Evolutionary conservation across 108 stramenopile species (phyloP), one percentile per base, ranked within the genome.

Genomic region (Discostella pseudostelligera): DNA sequence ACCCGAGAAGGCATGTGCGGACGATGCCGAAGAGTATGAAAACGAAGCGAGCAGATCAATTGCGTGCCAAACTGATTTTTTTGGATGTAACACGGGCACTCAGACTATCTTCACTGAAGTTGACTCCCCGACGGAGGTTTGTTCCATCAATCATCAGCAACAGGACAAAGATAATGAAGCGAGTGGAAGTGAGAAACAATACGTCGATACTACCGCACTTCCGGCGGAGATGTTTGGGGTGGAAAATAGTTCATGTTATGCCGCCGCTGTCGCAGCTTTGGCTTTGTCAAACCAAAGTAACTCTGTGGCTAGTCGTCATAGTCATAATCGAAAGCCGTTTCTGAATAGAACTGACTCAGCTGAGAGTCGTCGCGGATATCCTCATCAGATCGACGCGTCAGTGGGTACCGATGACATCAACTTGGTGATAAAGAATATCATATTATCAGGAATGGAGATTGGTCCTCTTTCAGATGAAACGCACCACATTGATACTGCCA

Each of bases 161-260:
- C n/a, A 61, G 22, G 53, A 57, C 29, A 28, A n/a, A n/a, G n/a
- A n/a, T n/a, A n/a, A n/a, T n/a, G n/a, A n/a, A n/a, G n/a, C n/a
- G n/a, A n/a, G n/a, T n/a, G n/a, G n/a, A n/a, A n/a, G n/a, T n/a
- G n/a, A n/a, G n/a, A n/a, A n/a, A n/a, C n/a, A n/a, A n/a, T n/a
- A 63, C 25, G 25, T 25, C 12, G 43, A 25, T 22, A 46, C 24
- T 2, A 2, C 60, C 13, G n/a, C 1, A 9, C 26, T 5, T 0
- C 29, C 25, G 9, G 2, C 35, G 42, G 24, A 55, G 14, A 10
- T 37, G 49, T 56, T 49, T 35, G 69, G 37, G 12, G 39, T 65
- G 7, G 62, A 59, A 50, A 59, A 65, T 26, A 51, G 65, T 65
- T 47, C 57, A 17, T 59, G 26, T 35, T 73, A 65, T n/a, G 72